Base-by-base conservation (phyloP, 768 basidiomycete species). In the Psilocybe cubensis region DNA sequence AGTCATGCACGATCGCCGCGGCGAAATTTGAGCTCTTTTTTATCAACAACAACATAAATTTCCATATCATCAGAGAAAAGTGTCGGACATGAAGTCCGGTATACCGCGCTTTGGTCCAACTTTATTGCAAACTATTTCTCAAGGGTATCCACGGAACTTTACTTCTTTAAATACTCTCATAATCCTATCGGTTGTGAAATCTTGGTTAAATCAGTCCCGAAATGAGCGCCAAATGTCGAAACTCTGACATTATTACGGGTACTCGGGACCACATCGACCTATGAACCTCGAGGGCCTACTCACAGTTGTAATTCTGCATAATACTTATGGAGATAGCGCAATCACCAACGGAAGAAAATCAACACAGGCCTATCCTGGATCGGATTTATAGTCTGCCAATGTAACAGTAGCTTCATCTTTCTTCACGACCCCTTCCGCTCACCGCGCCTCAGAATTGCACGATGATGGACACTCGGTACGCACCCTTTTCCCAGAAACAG, bases 261-360 rank as follows among this genome's bases (percentile, higher is more conserved):
- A 59, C 54, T 47, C 53, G 53, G 58, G 53, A 44, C 43, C 53
- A 54, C 35, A 40, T 58, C 29, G 42, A 48, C 35, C 44, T 53
- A n/a, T 59, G 47, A 42, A 24, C 48, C 42, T 56, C 48, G 33
- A 46, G 54, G 28, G 21, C 23, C 41, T 49, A 31, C 42, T 40
- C 35, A 40, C 46, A 40, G 54, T 56, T 29, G 42, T 44, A 51
- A 51, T 59, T 25, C 53, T 46, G 20, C 44, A 38, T 38, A 29
- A 21, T 47, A 58, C 60, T 58, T 55, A 62, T 52, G 60, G 60
- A 62, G 60, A 58, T 62, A 62, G 40, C 3, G 29, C 27, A 55
- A 58, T 51, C 52, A 47, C 53, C 33, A 41, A 53, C 41, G 40
- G 43, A 50, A 41, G 54, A 58, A 60, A 51, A 46, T 43, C 44